Percentiles rank a stretch among this genome's conserved stretches.
Evolutionary conservation across 345 rosid genomes (phyloP).

Genomic region (Populus ilicifolia): DNA sequence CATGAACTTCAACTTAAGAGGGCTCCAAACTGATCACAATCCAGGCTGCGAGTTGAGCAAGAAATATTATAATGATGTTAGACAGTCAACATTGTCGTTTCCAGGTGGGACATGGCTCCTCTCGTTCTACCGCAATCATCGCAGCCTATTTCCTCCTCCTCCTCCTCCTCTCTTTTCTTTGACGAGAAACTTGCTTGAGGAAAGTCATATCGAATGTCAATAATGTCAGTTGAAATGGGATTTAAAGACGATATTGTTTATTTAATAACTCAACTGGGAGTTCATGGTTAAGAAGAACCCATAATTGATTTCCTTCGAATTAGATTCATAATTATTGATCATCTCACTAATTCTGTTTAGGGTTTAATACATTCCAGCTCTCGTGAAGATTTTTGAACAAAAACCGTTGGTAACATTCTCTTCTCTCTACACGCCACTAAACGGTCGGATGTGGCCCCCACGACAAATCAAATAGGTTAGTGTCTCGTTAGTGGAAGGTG

Average conservation of each 20-base stretch:
- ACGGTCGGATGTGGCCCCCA: not conserved
- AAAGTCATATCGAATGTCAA: too few species aligned
- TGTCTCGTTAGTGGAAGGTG: not conserved
- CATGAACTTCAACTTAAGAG: conserved; percentile 16
- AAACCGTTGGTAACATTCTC: too few species aligned
- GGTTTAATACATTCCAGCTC: too few species aligned
- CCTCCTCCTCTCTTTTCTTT: not conserved
- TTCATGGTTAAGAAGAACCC: too few species aligned
- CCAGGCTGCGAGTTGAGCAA: not conserved
- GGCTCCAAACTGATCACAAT: not conserved
- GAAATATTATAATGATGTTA: not conserved
- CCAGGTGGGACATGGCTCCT: conserved; percentile 3
- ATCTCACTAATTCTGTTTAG: too few species aligned
- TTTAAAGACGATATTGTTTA: too few species aligned
- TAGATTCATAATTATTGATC: too few species aligned
- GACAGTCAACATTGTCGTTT: conserved; percentile 22
- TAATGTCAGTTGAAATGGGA: too few species aligned
- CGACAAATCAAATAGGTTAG: not conserved
- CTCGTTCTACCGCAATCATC: conserved; percentile 35
- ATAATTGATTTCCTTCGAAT: too few species aligned
- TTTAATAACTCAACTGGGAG: too few species aligned
- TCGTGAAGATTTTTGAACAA: too few species aligned
- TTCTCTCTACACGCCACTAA: not conserved
- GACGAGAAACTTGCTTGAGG: too few species aligned
- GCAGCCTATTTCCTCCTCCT: conserved; percentile 18